Evolutionary conservation across 176 grass and related monocot species (phyloP), one percentile per base, ranked within the genome.

Genomic region (Elymus sibiricus): DNA sequence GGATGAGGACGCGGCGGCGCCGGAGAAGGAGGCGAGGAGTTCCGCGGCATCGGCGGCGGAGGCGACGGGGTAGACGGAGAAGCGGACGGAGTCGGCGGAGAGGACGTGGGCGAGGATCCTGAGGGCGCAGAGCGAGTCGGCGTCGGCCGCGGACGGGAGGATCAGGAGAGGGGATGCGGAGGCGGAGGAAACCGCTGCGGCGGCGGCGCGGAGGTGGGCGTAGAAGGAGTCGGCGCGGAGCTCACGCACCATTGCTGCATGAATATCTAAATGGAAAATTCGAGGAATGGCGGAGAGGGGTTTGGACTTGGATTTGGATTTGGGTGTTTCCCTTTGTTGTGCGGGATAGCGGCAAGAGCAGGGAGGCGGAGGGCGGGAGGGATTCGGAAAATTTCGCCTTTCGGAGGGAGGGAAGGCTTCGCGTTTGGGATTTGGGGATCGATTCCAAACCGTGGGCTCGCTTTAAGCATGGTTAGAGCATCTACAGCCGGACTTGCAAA

Each of bases 61-160:
- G 16, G 91, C 70, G 7, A 98, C 93, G 5, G 96, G 96, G 79
- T 94, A 91, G 31, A 89, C 79, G 17, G 87, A 84, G 32, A 80
- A 76, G 38, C 78, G 83, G 65, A 86, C 77, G 37, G 72, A 70
- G 55, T 63, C 80, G 38, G 79, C 88, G 27, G 93, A 87, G 74
- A 98, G 96, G 69, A 98, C 86, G 62, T 93, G 93, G 28, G 93
- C 64, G 6, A 98, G 79, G 4, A 86, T 89, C 74, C 91, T 66
- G 31, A 98, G 69, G 16, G 93, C 91, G 64, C 91, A 95, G 51
- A 98, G 93, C 1, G 96, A 90, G 58, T 98, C 96, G 61, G 90
- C 90, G 82, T 95, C 93, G n/a, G 93, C 82, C 5, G 96, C 83
- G 8, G 96, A 92, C 1, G 96, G 93, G 19, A 98, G 91, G 72